Conservation (phyloP, 305 asterid genomes). For the Fraxinus sp. region DNA sequence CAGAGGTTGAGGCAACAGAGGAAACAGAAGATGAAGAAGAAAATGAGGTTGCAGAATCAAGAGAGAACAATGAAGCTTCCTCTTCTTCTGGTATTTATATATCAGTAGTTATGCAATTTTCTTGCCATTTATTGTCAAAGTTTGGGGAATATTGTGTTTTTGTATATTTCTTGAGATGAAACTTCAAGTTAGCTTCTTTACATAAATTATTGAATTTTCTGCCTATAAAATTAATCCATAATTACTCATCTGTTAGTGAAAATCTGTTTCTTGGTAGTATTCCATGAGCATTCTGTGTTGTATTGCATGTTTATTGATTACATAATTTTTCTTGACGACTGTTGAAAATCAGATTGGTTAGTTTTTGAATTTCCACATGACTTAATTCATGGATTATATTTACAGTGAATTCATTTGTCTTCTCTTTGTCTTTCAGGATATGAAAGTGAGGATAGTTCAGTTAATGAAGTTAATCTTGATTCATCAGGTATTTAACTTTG, state of each 20-base stretch:
- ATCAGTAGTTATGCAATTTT: constrained; percentile 6
- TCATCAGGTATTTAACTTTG: constrained; percentile 61
- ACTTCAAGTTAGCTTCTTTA: not conserved
- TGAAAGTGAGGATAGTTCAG: constrained; percentile 90
- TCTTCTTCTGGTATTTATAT: constrained; percentile 67
- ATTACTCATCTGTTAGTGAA: not conserved
- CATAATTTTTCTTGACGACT: not conserved
- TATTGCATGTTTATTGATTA: not conserved
- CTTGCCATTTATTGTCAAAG: not conserved
- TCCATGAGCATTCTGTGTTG: not conserved
- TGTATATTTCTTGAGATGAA: not conserved
- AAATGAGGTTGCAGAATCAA: constrained; percentile 31
- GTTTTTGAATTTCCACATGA: not conserved
- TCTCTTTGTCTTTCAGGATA: constrained; percentile 54
- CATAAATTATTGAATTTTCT: not conserved
- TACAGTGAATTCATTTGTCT: constrained; percentile 5
- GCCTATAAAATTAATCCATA: not conserved
- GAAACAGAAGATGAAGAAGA: constrained; percentile 53
- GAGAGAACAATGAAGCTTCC: constrained; percentile 41
- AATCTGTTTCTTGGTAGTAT: not conserved
- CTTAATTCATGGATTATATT: constrained; percentile 6
- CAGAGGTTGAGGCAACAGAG: constrained; percentile 51
- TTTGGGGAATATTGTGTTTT: not conserved
- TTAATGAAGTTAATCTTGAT: constrained; percentile 73
- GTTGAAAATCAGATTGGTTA: not conserved